Conservation (phyloP, 2,329 filamentous ascomycete species). For the Huntiella savannae region DNA sequence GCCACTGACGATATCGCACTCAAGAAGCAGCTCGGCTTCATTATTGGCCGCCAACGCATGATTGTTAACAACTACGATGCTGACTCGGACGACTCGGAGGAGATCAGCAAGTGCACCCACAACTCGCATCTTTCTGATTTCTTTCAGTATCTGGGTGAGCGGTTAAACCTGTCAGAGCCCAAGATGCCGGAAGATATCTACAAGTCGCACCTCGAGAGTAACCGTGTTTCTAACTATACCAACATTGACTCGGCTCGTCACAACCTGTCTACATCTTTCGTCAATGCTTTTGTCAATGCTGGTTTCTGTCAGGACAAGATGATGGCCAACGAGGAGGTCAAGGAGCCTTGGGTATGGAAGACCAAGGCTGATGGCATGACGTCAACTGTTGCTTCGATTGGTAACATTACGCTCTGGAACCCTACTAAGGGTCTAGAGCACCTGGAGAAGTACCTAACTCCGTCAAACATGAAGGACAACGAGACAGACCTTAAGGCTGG, state of each 20-base stretch:
- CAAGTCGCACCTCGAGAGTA: constrained; percentile 96
- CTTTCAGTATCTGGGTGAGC: constrained; percentile 85
- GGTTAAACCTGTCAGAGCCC: constrained; percentile 89
- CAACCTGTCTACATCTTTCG: constrained; percentile 87
- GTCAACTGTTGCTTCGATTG: constrained; percentile 84
- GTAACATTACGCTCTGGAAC: constrained; percentile 84
- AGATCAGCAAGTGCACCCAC: constrained; percentile 65
- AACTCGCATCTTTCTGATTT: constrained; percentile 79
- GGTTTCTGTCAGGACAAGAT: constrained; percentile 93
- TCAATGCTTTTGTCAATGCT: constrained; percentile 93
- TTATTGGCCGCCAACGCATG: constrained; percentile 82
- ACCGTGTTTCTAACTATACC: constrained; percentile 75
- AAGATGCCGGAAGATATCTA: constrained; percentile 98
- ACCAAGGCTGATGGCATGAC: constrained; percentile 97
- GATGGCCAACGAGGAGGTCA: constrained; percentile 80
- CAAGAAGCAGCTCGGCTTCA: constrained; percentile 84
- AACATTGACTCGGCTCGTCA: constrained; percentile 91
- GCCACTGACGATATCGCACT: constrained; percentile 63
- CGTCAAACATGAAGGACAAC: constrained; percentile 46
- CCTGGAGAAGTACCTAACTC: constrained; percentile 72
- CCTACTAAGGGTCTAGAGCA: constrained; percentile 81
- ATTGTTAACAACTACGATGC: constrained; percentile 49
- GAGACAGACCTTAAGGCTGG: constrained; percentile 64
- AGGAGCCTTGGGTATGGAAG: constrained; percentile 95
- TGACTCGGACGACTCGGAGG: constrained; percentile 48